Percentiles rank a stretch among this genome's conserved stretches.
Conservation (phyloP, 2,329 filamentous ascomycete genomes). For the Byssothecium circinans region DNA sequence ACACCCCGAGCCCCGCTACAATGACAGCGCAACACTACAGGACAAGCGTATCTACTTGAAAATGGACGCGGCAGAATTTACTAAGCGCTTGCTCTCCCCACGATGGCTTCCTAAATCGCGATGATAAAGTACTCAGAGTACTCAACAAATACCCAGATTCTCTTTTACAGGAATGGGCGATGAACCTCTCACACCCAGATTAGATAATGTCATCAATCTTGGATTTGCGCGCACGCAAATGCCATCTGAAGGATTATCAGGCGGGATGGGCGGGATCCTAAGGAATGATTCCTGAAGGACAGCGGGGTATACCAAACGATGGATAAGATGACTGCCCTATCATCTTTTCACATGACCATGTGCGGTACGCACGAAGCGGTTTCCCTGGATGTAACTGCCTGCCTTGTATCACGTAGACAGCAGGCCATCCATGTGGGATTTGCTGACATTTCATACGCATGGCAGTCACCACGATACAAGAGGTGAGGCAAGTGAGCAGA, state of each 20-base stretch:
- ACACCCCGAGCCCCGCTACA: conserved; percentile 50
- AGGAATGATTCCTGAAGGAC: conserved; percentile 56
- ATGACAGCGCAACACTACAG: conserved; percentile 51
- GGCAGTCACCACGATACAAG: conserved; percentile 50
- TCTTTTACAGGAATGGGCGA: conserved; percentile 55
- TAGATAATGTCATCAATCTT: too few relatives aligned
- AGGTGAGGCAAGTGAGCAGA: conserved; percentile 53
- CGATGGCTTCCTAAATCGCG: conserved; percentile 53
- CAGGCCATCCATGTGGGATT: too few relatives aligned
- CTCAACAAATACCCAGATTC: conserved; percentile 50
- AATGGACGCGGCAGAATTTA: conserved; percentile 49
- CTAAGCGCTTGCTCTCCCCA: conserved; percentile 50
- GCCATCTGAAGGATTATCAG: conserved; percentile 50
- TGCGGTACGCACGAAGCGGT: conserved; percentile 51
- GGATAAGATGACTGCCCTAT: conserved; percentile 56
- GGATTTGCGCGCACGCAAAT: too few relatives aligned
- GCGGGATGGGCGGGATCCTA: conserved; percentile 51
- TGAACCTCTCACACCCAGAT: too few relatives aligned
- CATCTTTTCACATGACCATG: conserved; percentile 56
- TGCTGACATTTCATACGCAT: not conserved
- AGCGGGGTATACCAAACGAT: conserved; percentile 56
- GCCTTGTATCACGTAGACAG: conserved; percentile 8
- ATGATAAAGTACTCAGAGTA: conserved; percentile 50
- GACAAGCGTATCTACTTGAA: conserved; percentile 50
- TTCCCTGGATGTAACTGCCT: too few relatives aligned